phyloP scores from a whole-genome alignment of 2,329 filamentous ascomycete genomes.

The Curvularia hawaiiensis region DNA sequence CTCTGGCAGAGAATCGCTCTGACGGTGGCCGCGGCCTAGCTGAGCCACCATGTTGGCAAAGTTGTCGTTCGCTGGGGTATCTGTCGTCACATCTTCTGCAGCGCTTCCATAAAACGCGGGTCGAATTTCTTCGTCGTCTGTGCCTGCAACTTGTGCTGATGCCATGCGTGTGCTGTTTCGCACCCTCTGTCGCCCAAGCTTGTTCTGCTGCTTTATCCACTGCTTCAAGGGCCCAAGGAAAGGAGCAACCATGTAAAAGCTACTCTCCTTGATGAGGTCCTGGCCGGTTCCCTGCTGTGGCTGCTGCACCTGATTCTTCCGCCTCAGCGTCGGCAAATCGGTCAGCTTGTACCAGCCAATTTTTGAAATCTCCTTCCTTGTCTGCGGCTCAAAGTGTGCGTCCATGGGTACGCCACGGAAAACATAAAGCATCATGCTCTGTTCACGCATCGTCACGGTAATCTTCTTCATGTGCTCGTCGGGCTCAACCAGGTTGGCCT shows the following conservation, averaged over 20 bases:
- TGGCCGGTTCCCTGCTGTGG: constrained; percentile 58
- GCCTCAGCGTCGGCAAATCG: constrained; percentile 81
- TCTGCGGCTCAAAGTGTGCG: constrained; percentile 85
- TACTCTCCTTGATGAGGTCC: constrained; percentile 71
- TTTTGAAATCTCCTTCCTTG: constrained; percentile 96
- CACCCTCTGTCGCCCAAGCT: constrained; percentile 63
- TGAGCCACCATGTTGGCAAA: constrained; percentile 42
- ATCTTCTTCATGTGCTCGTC: constrained; percentile 79
- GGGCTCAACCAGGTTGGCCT: constrained; percentile 74
- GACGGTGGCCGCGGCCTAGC: constrained; percentile 33
- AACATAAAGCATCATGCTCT: constrained; percentile 90
- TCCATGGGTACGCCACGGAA: constrained; percentile 88
- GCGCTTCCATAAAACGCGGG: constrained; percentile 35
- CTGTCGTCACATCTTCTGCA: constrained; percentile 27
- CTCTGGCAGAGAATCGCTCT: constrained; percentile 39
- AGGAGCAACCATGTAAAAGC: constrained; percentile 97
- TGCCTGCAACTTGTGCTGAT: constrained; percentile 28
- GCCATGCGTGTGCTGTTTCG: constrained; percentile 25
- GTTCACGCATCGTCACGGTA: constrained; percentile 86
- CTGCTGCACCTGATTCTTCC: constrained; percentile 66
- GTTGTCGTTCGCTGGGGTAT: constrained; percentile 24
- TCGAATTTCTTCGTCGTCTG: constrained; percentile 41
- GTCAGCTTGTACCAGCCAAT: constrained; percentile 93
- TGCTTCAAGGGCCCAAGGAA: constrained; percentile 85
- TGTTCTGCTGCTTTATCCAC: constrained; percentile 87